phyloP scores from a whole-genome alignment of 2,329 filamentous ascomycete genomes.

The Cylindrodendrum hubeiense region DNA sequence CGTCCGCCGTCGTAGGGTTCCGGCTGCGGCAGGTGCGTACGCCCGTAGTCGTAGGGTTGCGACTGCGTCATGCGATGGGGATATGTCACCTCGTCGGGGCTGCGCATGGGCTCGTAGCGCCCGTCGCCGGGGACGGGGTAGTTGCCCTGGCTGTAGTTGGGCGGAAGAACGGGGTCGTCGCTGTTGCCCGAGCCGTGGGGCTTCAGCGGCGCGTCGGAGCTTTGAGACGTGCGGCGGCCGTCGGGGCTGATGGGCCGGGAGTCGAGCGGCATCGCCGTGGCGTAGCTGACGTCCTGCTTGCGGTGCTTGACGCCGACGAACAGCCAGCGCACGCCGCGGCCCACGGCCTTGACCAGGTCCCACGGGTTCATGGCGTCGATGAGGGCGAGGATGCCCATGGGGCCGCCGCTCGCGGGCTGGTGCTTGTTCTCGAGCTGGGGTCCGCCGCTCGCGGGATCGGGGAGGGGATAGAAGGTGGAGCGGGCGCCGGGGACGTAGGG shows the following conservation, averaged over 20 bases:
- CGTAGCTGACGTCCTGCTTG: slow-evolving; percentile 64
- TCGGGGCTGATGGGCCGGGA: slow-evolving; percentile 48
- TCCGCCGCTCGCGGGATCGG: slow-evolving; percentile 56
- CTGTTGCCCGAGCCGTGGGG: neutral
- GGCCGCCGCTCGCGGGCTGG: slow-evolving; percentile 71
- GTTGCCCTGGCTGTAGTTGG: neutral
- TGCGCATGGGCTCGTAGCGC: slow-evolving; percentile 15
- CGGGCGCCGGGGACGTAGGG: slow-evolving; percentile 70
- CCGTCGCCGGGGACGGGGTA: neutral
- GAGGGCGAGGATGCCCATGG: slow-evolving; percentile 74
- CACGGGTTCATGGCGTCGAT: slow-evolving; percentile 82
- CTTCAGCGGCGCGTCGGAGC: slow-evolving; percentile 17
- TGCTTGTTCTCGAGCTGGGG: slow-evolving; percentile 58
- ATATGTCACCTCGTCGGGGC: neutral
- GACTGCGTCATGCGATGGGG: neutral
- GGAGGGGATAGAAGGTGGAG: slow-evolving; percentile 60
- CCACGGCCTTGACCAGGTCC: slow-evolving; percentile 86
- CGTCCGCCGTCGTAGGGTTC: neutral
- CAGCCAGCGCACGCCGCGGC: slow-evolving; percentile 83
- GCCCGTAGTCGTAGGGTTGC: neutral
- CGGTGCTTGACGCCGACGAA: slow-evolving; percentile 78
- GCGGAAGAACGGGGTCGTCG: neutral
- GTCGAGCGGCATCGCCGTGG: slow-evolving; percentile 23
- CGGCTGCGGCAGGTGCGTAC: neutral
- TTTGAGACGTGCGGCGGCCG: slow-evolving; percentile 16